Percentiles rank a stretch among this genome's conserved stretches.
phyloP scores from a whole-genome alignment of 2,329 filamentous ascomycete genomes.

The Furcasterigmium sp. region DNA sequence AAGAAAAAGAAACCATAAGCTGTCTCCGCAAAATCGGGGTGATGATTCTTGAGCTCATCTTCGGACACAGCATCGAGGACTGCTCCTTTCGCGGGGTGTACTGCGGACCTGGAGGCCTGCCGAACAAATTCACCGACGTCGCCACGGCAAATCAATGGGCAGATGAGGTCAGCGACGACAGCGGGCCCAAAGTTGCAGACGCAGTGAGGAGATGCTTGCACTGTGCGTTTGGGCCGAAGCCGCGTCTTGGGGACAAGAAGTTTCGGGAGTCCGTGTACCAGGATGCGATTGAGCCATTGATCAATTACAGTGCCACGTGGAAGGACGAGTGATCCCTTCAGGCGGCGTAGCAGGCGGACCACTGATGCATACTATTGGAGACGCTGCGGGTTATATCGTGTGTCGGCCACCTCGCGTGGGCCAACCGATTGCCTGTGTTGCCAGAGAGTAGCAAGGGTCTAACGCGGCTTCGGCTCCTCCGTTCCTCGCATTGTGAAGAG shows the following conservation, averaged over 20 bases:
- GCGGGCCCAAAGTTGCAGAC: neutral
- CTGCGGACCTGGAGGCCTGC: neutral
- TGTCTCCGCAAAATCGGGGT: neutral
- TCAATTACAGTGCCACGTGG: no score
- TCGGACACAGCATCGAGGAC: neutral
- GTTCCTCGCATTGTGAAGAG: no score
- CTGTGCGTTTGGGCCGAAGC: neutral
- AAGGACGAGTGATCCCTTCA: no score
- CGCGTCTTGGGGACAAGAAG: neutral
- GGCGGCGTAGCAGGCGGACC: no score
- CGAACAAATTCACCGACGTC: neutral
- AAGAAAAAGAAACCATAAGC: neutral
- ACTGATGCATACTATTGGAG: no score
- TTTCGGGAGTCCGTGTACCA: neutral
- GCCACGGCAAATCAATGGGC: neutral
- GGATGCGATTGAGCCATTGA: neutral
- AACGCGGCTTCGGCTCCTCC: no score
- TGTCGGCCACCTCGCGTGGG: no score
- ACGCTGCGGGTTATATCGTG: no score
- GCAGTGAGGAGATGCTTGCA: neutral
- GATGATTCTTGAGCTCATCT: neutral
- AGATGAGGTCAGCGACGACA: neutral
- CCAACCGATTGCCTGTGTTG: no score
- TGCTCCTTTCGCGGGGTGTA: neutral
- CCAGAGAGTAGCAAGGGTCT: no score